Evolutionary conservation across 306 rosid genomes (phyloP).

Genomic region (Ormosia semicastrata): DNA sequence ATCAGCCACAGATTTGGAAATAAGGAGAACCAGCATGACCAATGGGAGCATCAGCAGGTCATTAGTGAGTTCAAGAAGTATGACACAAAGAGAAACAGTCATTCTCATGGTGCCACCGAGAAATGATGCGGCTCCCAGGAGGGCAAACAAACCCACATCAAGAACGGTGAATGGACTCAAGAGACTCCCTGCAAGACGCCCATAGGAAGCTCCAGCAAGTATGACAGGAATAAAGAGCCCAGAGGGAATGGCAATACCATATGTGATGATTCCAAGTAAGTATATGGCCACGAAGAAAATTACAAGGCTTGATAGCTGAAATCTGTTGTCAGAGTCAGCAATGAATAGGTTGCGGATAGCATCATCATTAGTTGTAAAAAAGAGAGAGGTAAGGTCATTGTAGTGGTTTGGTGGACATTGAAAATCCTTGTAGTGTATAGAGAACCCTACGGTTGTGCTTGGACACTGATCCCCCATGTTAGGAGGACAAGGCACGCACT

Average conservation of each 20-base stretch:
- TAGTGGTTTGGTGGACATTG: slow-evolving; percentile 69
- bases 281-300: slow-evolving; percentile 58
- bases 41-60: slow-evolving; percentile 71
- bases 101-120: slow-evolving; percentile 94
- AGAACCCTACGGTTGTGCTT: slow-evolving; percentile 36
- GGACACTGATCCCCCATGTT: slow-evolving; percentile 53
- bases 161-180: slow-evolving; percentile 47
- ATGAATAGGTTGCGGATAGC: slow-evolving; percentile 71
- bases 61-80: slow-evolving; percentile 87
- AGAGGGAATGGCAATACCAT: slow-evolving; percentile 86
- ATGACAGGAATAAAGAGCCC: slow-evolving; percentile 88
- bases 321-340: slow-evolving; percentile 50
- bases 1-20: slow-evolving; percentile 75
- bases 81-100: slow-evolving; percentile 80
- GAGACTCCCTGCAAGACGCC: slow-evolving; percentile 67
- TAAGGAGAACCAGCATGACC: slow-evolving; percentile 72
- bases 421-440: slow-evolving; percentile 63
- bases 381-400: slow-evolving; percentile 85
- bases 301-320: slow-evolving; percentile 61
- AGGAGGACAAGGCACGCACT: slow-evolving; percentile 66
- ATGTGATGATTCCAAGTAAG: slow-evolving; percentile 69
- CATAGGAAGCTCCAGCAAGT: slow-evolving; percentile 82
- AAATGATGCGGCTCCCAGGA: slow-evolving; percentile 85
- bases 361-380: slow-evolving; percentile 75
- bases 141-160: slow-evolving; percentile 62